phyloP scores from a whole-genome alignment of 148 eudicot species.

The Drosera capensis region DNA sequence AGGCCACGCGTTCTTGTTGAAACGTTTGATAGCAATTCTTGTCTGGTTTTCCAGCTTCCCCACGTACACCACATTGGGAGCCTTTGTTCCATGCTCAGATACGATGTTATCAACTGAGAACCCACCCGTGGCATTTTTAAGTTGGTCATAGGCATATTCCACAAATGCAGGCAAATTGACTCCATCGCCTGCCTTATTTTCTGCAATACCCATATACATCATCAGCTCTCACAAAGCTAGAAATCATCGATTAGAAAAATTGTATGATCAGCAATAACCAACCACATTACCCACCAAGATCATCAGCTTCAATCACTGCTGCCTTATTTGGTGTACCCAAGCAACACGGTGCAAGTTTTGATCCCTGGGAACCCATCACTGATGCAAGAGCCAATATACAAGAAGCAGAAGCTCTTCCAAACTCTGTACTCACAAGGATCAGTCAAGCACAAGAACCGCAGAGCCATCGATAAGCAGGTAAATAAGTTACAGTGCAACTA shows the following conservation, averaged over 20 bases:
- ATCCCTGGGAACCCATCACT: conserved; percentile 51
- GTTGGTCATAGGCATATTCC: conserved; percentile 45
- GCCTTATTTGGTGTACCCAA: conserved; percentile 31
- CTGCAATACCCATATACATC: conserved; percentile 13
- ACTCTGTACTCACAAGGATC: too few relatives aligned
- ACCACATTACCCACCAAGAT: conserved; percentile 20
- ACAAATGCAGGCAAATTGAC: conserved; percentile 27
- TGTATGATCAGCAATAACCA: neutral
- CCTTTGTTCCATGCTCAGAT: conserved; percentile 60
- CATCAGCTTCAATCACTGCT: conserved; percentile 29
- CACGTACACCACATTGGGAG: conserved; percentile 61
- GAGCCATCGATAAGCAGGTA: too few relatives aligned
- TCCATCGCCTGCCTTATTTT: conserved; percentile 20
- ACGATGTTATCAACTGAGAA: conserved; percentile 59
- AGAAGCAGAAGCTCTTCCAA: too few relatives aligned
- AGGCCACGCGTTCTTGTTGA: conserved; percentile 55
- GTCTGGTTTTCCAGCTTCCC: conserved; percentile 55
- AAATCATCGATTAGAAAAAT: neutral
- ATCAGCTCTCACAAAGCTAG: conserved; percentile 2
- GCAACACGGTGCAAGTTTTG: conserved; percentile 48
- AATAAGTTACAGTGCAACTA: too few relatives aligned
- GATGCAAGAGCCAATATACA: too few relatives aligned
- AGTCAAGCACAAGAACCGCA: too few relatives aligned
- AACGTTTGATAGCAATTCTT: conserved; percentile 56
- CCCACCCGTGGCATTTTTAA: conserved; percentile 50